Conservation (phyloP, 2,329 filamentous ascomycete species). For the Nemania bipapillata region DNA sequence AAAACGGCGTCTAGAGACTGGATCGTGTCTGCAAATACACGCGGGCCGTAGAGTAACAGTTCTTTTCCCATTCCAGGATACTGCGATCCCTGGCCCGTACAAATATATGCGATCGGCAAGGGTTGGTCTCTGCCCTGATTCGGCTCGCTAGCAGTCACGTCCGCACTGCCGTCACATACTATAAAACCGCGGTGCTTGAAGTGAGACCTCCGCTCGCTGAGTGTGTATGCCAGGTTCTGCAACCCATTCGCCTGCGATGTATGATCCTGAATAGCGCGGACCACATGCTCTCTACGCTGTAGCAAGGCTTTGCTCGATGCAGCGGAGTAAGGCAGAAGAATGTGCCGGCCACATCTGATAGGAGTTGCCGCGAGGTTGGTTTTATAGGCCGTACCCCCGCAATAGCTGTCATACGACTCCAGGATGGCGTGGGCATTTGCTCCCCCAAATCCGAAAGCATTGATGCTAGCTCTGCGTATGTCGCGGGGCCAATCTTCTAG, state of each 20-base stretch:
- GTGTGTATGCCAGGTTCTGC: not conserved
- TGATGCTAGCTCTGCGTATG: not conserved
- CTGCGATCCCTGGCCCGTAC: not conserved
- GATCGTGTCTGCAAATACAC: not conserved
- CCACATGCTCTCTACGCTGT: not conserved
- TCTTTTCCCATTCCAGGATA: not conserved
- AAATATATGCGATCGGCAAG: not conserved
- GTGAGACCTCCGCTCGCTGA: not conserved
- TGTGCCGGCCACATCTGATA: no score
- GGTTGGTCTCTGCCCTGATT: no score
- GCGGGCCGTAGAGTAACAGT: not conserved
- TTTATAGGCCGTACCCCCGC: no score
- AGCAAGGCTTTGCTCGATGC: not conserved
- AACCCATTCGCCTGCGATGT: not conserved
- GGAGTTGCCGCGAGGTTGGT: no score
- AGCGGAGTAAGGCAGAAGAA: not conserved
- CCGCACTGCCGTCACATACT: no score
- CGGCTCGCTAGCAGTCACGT: no score
- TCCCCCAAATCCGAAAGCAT: constrained; percentile 12
- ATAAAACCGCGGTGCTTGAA: not conserved
- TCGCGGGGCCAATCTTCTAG: not conserved
- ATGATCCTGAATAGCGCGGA: not conserved
- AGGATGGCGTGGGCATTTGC: not conserved
- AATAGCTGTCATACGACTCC: not conserved
- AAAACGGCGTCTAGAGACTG: not conserved